Evolutionary conservation across 2,329 filamentous ascomycete species (phyloP), one percentile per base, ranked within the genome.

Genomic region (Westerdykella sp.): DNA sequence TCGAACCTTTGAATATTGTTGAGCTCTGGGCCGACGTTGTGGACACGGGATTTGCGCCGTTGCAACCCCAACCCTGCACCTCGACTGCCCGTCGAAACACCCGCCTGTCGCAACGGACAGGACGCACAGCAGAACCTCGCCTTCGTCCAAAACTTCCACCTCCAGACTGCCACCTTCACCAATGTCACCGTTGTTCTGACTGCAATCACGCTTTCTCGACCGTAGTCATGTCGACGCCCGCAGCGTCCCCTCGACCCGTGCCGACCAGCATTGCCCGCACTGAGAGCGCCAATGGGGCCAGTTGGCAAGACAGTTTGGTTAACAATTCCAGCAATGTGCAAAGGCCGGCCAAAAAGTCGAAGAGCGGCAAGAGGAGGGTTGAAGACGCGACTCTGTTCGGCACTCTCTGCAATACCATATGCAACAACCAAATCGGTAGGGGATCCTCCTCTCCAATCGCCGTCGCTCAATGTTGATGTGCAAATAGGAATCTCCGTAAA

Each of bases 371-470:
- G 51, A 67, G 76, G 49, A 83, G 77, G 70, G 72, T 73, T 60
- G 81, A 81, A 65, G 78, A 80, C 40, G 77, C 84, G 53, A 74
- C 80, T 43, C 72, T 80, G 34, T 70, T 78, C 55, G 80, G 77
- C 59, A 75, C 76, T 47, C 66, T 85, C 37, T 77, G 79, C 48
- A 73, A 76, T 59, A 87, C 84, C 80, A 77, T 90, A 63, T 80
- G 87, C 54, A 74, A 85, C 59, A 87, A 91, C 66, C 86, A 91
- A 66, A 83, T 87, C 57, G 85, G 86, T 90, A 81, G 46, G n/a
- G 13, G 80, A 69, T 36, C 14, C 28, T 18, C 18, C 41, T 18
- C 9, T 37, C 21, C 15, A 11, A 25, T 13, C 12, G 5, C 40
- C 15, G 32, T 5, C 23, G 34, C 34, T 14, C 21, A 41, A 37